Evolutionary conservation across 2,329 filamentous ascomycete genomes (phyloP).

Genomic region (Stagonosporopsis chrysanthemi): DNA sequence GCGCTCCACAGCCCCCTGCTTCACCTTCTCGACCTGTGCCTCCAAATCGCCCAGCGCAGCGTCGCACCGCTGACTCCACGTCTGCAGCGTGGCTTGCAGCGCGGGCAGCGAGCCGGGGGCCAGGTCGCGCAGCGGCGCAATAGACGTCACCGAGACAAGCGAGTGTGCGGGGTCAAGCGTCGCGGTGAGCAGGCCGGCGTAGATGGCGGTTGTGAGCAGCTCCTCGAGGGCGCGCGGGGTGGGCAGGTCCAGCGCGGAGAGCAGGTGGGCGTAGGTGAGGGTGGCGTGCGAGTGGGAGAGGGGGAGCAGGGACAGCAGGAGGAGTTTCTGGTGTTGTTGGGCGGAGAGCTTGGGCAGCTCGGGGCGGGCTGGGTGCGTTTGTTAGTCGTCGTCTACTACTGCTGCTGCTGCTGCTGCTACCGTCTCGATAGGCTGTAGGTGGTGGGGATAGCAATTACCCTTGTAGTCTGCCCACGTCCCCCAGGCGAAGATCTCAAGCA

Average conservation of each 20-base stretch:
- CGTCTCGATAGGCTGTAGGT: background rate
- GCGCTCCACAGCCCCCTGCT: slow-evolving; percentile 52
- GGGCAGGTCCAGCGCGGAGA: slow-evolving; percentile 70
- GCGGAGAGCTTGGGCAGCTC: slow-evolving; percentile 75
- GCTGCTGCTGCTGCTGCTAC: too few relatives aligned
- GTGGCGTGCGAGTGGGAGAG: slow-evolving; percentile 71
- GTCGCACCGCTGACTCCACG: slow-evolving; percentile 82
- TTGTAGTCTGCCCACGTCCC: slow-evolving; percentile 85
- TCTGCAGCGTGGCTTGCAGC: slow-evolving; percentile 72
- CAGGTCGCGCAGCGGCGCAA: slow-evolving; percentile 87
- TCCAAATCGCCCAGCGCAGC: slow-evolving; percentile 78
- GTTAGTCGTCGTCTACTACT: slow-evolving; percentile 6
- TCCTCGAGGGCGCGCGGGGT: slow-evolving; percentile 78
- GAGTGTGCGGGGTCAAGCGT: slow-evolving; percentile 82
- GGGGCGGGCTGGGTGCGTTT: slow-evolving; percentile 42
- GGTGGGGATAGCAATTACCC: slow-evolving; percentile 50
- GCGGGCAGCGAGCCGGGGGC: slow-evolving; percentile 73
- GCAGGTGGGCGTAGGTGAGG: slow-evolving; percentile 77
- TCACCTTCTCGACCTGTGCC: slow-evolving; percentile 73
- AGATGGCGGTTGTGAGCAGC: slow-evolving; percentile 86
- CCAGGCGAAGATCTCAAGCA: slow-evolving; percentile 90
- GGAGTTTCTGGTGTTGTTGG: slow-evolving; percentile 82
- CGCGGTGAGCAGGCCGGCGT: slow-evolving; percentile 80
- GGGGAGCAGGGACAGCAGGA: slow-evolving; percentile 86
- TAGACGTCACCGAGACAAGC: slow-evolving; percentile 77